Conservation (phyloP, 1,139 yeast species). For the Kodamaea sp. region DNA sequence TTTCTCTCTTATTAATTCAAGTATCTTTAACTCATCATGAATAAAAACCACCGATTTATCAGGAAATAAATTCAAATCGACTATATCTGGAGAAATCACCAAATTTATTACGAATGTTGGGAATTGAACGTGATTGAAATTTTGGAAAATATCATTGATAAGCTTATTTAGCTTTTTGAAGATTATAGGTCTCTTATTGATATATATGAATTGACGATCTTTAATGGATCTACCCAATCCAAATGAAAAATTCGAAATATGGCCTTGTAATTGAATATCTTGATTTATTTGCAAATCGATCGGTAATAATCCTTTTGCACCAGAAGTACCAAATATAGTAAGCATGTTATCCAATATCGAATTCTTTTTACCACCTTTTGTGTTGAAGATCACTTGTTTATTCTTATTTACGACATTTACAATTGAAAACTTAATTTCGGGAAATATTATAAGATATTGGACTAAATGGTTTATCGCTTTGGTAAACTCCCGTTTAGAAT, state of each 20-base stretch:
- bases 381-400: slow-evolving; percentile 47
- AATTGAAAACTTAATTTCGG: slow-evolving; percentile 56
- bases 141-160: slow-evolving; percentile 69
- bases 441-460: slow-evolving; percentile 61
- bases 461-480: slow-evolving; percentile 62
- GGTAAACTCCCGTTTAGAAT: slow-evolving; percentile 66
- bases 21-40: slow-evolving; percentile 57
- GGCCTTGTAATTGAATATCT: slow-evolving; percentile 48
- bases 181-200: slow-evolving; percentile 73
- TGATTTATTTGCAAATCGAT: slow-evolving; percentile 30
- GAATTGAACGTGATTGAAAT: slow-evolving; percentile 65
- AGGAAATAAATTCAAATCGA: slow-evolving; percentile 89
- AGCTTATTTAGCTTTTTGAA: slow-evolving; percentile 55
- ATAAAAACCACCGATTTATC: slow-evolving; percentile 75
- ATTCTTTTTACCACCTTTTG: slow-evolving; percentile 42
- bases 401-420: slow-evolving; percentile 51
- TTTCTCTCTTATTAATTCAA: slow-evolving; percentile 47
- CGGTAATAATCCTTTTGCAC: slow-evolving; percentile 53
- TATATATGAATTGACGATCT: slow-evolving; percentile 71
- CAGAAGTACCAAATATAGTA: slow-evolving; percentile 66
- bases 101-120: slow-evolving; percentile 74
- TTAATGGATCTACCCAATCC: slow-evolving; percentile 63
- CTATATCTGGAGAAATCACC: slow-evolving; percentile 42
- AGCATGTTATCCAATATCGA: slow-evolving; percentile 50
- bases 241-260: slow-evolving; percentile 68